Evolutionary conservation across 2,329 filamentous ascomycete species (phyloP).

Genomic region (Macrophomina phaseolina): DNA sequence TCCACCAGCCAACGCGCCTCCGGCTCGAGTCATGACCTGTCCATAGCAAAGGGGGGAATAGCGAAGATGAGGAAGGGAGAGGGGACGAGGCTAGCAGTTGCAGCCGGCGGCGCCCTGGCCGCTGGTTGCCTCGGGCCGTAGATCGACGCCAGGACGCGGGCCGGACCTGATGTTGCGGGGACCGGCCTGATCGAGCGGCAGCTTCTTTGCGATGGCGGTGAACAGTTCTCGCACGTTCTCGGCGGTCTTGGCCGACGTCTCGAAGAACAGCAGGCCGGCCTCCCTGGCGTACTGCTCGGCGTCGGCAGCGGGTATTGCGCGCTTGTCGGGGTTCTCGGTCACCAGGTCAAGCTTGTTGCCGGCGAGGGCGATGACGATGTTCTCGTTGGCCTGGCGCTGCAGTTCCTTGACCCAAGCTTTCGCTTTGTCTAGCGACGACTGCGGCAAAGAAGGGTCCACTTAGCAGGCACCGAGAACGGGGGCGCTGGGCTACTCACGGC

Average conservation of each 20-base stretch:
- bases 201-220: constrained; percentile 96
- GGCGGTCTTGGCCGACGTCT: constrained; percentile 96
- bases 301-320: constrained; percentile 85
- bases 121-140: constrained; percentile 65
- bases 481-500: constrained; percentile 67
- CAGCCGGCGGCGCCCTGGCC: constrained; percentile 66
- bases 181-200: constrained; percentile 95
- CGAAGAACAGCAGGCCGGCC: constrained; percentile 94
- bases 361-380: constrained; percentile 97
- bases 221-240: constrained; percentile 97
- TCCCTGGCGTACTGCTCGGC: constrained; percentile 95
- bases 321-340: constrained; percentile 92
- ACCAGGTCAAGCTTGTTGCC: constrained; percentile 98
- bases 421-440: constrained; percentile 98
- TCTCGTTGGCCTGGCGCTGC: constrained; percentile 98
- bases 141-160: constrained; percentile 68
- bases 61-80: constrained; percentile 19
- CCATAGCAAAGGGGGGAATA: constrained; percentile 28
- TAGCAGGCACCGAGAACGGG: constrained; percentile 20
- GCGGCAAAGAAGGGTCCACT: constrained; percentile 28
- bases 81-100: constrained; percentile 60
- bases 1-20: constrained; percentile 8
- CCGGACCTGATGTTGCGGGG: constrained; percentile 78
- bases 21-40: constrained; percentile 15
- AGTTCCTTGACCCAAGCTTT: constrained; percentile 99